These are phyloP conservation scores for Dothistroma septosporum DNA, from an alignment of 2,329 filamentous ascomycete species.

Conservation along the genomic window DNA sequence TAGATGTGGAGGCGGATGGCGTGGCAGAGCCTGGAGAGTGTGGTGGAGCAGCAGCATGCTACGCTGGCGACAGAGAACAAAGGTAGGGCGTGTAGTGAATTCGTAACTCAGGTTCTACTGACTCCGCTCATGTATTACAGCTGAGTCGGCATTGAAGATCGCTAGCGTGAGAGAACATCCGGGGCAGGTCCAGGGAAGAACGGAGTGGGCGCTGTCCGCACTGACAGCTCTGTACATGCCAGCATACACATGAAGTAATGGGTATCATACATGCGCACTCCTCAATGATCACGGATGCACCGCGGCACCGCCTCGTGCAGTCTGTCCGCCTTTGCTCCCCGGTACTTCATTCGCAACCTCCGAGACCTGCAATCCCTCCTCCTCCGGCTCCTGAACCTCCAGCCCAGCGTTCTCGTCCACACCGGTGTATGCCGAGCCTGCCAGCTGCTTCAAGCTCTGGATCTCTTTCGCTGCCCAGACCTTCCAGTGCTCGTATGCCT, in stretches of 20 bases:
- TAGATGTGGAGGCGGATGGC: too few relatives aligned
- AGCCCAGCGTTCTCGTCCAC: conserved; percentile 28
- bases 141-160: too few relatives aligned
- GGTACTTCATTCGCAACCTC: conserved; percentile 35
- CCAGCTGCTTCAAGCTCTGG: conserved; percentile 45
- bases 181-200: too few relatives aligned
- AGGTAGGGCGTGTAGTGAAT: too few relatives aligned
- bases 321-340: conserved; percentile 32
- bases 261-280: conserved; percentile 12
- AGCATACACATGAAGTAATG: not conserved
- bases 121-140: too few relatives aligned
- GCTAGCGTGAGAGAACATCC: too few relatives aligned
- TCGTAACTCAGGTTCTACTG: too few relatives aligned
- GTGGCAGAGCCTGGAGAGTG: too few relatives aligned
- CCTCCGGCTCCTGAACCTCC: conserved; percentile 32
- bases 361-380: conserved; percentile 34
- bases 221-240: not conserved
- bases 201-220: not conserved
- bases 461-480: conserved; percentile 62
- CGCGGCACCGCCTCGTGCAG: conserved; percentile 37
- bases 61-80: too few relatives aligned
- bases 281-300: conserved; percentile 35
- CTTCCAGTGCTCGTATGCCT: conserved; percentile 80
- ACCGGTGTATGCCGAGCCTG: conserved; percentile 43
- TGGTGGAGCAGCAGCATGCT: too few relatives aligned